A percentile compares a stretch with the other conserved stretches of the same genome.
Conservation (phyloP, 139 green algal species). For the Coccomyxa sp. region DNA sequence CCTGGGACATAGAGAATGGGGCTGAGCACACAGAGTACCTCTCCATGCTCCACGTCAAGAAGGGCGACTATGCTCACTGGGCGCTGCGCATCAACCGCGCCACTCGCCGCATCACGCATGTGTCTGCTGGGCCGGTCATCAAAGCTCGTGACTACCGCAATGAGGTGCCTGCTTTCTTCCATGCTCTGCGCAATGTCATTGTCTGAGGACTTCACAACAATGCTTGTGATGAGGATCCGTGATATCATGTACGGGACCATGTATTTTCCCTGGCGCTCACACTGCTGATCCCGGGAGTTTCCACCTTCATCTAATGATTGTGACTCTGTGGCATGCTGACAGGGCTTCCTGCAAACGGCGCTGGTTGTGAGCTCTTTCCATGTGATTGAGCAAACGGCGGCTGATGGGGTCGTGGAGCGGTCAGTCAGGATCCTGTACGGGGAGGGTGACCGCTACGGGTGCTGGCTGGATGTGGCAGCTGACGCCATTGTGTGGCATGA, state of each 20-base stretch:
- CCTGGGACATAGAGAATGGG: not conserved
- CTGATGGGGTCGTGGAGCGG: not conserved
- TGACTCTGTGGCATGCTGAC: not conserved
- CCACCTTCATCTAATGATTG: no score
- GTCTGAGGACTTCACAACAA: not conserved
- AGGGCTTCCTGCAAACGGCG: slow-evolving; percentile 2
- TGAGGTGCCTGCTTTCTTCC: not conserved
- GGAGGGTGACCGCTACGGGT: slow-evolving; percentile 2
- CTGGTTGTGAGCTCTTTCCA: slow-evolving; percentile 7
- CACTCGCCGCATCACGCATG: not conserved
- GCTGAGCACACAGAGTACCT: not conserved
- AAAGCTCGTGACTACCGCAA: slow-evolving; percentile 1
- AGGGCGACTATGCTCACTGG: slow-evolving; percentile 4
- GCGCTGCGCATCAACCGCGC: not conserved
- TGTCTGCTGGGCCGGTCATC: not conserved
- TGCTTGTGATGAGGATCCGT: no score
- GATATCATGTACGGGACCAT: not conserved
- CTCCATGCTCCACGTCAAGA: slow-evolving; percentile 1
- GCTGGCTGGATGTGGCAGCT: not conserved
- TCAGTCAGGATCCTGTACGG: slow-evolving; percentile 1
- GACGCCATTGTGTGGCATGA: not conserved
- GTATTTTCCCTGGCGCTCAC: no score
- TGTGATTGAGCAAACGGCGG: not conserved
- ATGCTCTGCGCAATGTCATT: not conserved
- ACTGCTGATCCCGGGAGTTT: no score